Evolutionary conservation across 352 stramenopile species (phyloP).

Genomic region (Phytophthora macrochlamydospora): DNA sequence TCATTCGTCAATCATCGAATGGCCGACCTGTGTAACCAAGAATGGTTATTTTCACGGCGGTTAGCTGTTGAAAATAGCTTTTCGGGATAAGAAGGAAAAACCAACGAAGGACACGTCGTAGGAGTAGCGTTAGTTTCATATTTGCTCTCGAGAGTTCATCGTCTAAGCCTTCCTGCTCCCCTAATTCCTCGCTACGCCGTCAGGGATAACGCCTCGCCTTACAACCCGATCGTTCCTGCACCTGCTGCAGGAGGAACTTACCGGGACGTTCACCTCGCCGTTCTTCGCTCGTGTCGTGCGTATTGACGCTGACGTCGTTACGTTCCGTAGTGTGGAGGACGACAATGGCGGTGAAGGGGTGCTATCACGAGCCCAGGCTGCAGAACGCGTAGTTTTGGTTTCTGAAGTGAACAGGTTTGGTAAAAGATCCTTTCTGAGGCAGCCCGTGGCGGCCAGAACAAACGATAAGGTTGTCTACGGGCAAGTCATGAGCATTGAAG

Average conservation of each 20-base stretch:
- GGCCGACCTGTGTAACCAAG: no score
- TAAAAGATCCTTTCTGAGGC: background rate
- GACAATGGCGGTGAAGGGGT: background rate
- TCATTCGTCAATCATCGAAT: no score
- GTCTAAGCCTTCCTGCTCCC: background rate
- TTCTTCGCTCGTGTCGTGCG: background rate
- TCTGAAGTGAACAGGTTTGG: no score
- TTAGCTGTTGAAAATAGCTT: background rate
- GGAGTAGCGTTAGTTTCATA: background rate
- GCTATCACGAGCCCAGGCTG: background rate
- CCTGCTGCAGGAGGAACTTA: background rate
- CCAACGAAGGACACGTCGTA: background rate
- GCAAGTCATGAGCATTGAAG: background rate
- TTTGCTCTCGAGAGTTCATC: background rate
- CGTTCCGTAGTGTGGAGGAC: background rate
- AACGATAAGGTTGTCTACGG: background rate
- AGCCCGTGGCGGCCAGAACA: background rate
- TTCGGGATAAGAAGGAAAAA: background rate
- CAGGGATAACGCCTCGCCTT: background rate
- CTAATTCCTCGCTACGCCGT: background rate
- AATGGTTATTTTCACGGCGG: background rate
- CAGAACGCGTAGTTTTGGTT: no score
- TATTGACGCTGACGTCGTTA: background rate
- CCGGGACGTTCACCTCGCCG: background rate
- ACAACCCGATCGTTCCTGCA: background rate